Evolutionary conservation across 1,284 basidiomycete genomes (phyloP).

Genomic region (Ganoderma resinaceum): DNA sequence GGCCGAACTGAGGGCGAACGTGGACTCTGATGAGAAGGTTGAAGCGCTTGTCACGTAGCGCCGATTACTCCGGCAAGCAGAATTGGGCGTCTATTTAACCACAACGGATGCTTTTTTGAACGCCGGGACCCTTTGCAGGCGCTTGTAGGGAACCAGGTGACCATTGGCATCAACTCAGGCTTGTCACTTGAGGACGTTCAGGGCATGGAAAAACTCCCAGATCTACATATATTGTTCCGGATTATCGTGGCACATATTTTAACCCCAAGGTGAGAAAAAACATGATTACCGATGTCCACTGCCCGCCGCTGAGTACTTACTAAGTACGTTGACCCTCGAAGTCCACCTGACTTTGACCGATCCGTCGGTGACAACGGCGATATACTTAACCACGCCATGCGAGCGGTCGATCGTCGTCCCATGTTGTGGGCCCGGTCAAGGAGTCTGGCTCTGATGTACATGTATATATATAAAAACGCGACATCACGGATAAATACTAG

Average conservation of each 20-base stretch:
- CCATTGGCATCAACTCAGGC: not conserved
- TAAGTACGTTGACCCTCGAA: not conserved
- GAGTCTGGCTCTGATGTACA: not conserved
- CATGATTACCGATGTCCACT: not conserved
- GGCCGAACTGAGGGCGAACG: not conserved
- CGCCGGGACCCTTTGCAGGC: not conserved
- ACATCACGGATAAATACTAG: constrained; percentile 21
- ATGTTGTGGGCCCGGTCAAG: not conserved
- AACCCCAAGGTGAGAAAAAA: not conserved
- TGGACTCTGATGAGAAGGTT: not conserved
- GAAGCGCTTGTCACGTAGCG: not conserved
- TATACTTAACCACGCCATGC: not conserved
- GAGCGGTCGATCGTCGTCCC: not conserved
- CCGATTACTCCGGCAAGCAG: not conserved
- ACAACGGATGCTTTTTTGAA: not conserved
- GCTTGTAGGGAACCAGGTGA: not conserved
- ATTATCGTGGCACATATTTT: not conserved
- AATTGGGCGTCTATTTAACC: not conserved
- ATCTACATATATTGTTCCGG: not conserved
- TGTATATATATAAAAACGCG: constrained; percentile 2
- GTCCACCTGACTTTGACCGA: not conserved
- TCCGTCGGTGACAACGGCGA: not conserved
- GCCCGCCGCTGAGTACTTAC: not conserved
- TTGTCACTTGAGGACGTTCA: not conserved
- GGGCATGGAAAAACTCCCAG: not conserved